phyloP scores from a whole-genome alignment of 495 filamentous ascomycete genomes.

The Monascus purpureus region DNA sequence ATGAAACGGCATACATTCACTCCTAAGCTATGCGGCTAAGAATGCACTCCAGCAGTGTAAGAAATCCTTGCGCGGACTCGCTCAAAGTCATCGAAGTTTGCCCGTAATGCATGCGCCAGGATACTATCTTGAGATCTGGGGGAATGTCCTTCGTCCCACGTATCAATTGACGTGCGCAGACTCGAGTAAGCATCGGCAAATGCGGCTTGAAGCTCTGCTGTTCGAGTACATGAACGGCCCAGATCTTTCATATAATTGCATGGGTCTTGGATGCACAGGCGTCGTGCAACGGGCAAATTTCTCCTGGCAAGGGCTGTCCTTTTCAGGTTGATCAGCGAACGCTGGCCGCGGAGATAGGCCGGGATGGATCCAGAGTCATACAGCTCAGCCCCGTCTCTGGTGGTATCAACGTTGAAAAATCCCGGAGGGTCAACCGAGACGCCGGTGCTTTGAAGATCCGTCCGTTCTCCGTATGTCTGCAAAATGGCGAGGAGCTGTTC shows the following conservation, averaged over 20 bases:
- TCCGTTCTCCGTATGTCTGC: constrained; percentile 27
- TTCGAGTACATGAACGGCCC: constrained; percentile 26
- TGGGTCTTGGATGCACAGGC: constrained; percentile 46
- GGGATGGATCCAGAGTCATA: constrained; percentile 8
- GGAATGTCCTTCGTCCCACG: constrained; percentile 7
- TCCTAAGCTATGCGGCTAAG: too few species aligned
- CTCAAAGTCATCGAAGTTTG: constrained; percentile 22
- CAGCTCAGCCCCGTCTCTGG: constrained; percentile 1
- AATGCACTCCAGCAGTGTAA: too few species aligned
- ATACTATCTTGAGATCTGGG: too few species aligned
- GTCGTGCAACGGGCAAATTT: constrained; percentile 13
- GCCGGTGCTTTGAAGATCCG: constrained; percentile 31
- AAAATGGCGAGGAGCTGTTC: constrained; percentile 37
- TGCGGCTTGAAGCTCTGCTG: constrained; percentile 14
- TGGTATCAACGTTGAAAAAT: constrained; percentile 20
- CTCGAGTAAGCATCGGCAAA: constrained; percentile 12
- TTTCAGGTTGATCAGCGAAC: constrained; percentile 21
- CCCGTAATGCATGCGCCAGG: constrained; percentile 14
- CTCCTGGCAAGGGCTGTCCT: constrained; percentile 14
- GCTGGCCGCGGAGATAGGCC: constrained; percentile 23
- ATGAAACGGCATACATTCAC: too few species aligned
- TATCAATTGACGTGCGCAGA: constrained; percentile 9
- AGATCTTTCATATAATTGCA: constrained; percentile 43
- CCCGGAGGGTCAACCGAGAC: constrained; percentile 37
- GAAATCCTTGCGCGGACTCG: constrained; percentile 5